Percentiles rank a stretch among this genome's conserved stretches.
Conservation (phyloP, 1,139 yeast genomes). For the Blastobotrys malaysiensis region DNA sequence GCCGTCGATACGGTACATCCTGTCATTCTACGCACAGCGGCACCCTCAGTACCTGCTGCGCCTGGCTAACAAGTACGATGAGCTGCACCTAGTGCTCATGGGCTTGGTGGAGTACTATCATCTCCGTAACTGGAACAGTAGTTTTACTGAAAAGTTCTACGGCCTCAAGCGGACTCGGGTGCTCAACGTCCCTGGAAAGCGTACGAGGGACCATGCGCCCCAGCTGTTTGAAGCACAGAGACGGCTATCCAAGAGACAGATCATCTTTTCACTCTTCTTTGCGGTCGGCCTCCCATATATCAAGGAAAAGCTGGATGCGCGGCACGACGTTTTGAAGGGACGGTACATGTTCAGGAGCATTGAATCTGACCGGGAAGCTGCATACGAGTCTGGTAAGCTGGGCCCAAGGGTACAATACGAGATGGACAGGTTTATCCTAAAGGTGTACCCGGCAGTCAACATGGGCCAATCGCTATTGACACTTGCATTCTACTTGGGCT, state of each 20-base stretch:
- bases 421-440: constrained; percentile 46
- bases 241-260: constrained; percentile 50
- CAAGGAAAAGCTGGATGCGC: constrained; percentile 59
- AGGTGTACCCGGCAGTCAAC: constrained; percentile 56
- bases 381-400: constrained; percentile 16
- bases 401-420: constrained; percentile 23
- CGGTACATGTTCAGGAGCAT: constrained; percentile 48
- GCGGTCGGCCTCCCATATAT: constrained; percentile 65
- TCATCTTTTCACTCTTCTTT: constrained; percentile 54
- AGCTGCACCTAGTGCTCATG: constrained; percentile 56
- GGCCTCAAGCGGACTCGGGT: constrained; percentile 65
- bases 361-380: constrained; percentile 34
- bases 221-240: constrained; percentile 51
- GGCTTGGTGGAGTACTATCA: constrained; percentile 72
- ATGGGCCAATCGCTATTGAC: constrained; percentile 46
- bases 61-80: constrained; percentile 70
- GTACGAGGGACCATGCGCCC: constrained; percentile 35
- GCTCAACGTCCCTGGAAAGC: constrained; percentile 26
- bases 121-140: constrained; percentile 69
- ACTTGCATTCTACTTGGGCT: constrained; percentile 57
- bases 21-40: constrained; percentile 75
- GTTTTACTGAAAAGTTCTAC: constrained; percentile 88
- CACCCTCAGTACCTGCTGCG: constrained; percentile 66
- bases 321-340: constrained; percentile 62
- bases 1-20: constrained; percentile 74